Evolutionary conservation across 208 protist species (phyloP).

Genomic region (Leishmania amazonensis): DNA sequence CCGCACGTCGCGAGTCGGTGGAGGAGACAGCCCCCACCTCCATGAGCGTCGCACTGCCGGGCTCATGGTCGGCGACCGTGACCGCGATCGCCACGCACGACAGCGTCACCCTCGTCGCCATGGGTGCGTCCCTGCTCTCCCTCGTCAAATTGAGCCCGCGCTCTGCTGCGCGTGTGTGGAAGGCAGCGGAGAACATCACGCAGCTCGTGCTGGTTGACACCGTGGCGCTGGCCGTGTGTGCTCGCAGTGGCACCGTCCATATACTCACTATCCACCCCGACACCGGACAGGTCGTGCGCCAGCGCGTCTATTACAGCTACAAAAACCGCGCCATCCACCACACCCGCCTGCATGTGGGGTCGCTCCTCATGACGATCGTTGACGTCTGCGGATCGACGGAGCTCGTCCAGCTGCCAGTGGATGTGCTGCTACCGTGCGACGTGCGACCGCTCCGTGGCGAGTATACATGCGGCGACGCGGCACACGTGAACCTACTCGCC

Average conservation of each 20-base stretch:
- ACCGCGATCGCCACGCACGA: slow-evolving; percentile 25
- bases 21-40: slow-evolving; percentile 33
- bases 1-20: background rate
- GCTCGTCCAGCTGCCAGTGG: slow-evolving; percentile 52
- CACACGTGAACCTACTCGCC: slow-evolving; percentile 15
- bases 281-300: slow-evolving; percentile 21
- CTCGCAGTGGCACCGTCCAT: slow-evolving; percentile 37
- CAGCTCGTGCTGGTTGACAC: slow-evolving; percentile 28
- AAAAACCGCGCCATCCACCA: slow-evolving; percentile 40
- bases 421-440: slow-evolving; percentile 9
- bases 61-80: slow-evolving; percentile 16
- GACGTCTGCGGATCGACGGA: slow-evolving; percentile 58
- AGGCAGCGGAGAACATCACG: slow-evolving; percentile 23
- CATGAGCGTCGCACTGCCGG: slow-evolving; percentile 28
- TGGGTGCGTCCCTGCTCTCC: slow-evolving; percentile 23
- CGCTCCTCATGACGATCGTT: slow-evolving; percentile 60
- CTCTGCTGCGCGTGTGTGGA: slow-evolving; percentile 20
- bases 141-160: slow-evolving; percentile 12
- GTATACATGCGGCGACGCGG: slow-evolving; percentile 3
- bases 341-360: slow-evolving; percentile 44
- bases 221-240: slow-evolving; percentile 38
- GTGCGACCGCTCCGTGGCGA: slow-evolving; percentile 8
- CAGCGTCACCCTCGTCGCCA: slow-evolving; percentile 34
- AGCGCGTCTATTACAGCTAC: slow-evolving; percentile 40
- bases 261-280: slow-evolving; percentile 32